Conservation (phyloP, 1,284 basidiomycete genomes). For the Bondarzewia mesenterica region DNA sequence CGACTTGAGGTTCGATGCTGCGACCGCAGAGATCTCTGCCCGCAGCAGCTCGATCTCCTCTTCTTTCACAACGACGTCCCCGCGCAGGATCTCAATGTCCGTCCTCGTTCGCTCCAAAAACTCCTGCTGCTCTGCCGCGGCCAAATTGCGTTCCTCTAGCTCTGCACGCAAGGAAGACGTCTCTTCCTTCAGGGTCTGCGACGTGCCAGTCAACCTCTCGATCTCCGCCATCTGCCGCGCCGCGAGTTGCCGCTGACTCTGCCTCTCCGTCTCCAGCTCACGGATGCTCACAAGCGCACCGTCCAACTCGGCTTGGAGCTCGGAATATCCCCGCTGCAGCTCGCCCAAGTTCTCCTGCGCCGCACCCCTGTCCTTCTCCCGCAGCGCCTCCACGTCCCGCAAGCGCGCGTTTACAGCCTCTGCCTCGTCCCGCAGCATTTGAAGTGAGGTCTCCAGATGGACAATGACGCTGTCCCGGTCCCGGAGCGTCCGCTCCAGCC, state of each 20-base stretch:
- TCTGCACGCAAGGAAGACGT: conserved; percentile 37
- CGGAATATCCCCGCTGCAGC: conserved; percentile 51
- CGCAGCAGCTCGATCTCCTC: conserved; percentile 56
- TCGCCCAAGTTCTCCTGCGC: conserved; percentile 43
- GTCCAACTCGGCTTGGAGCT: conserved; percentile 58
- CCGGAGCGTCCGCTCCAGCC: conserved; percentile 43
- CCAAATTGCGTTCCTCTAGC: conserved; percentile 38
- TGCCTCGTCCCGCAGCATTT: conserved; percentile 42
- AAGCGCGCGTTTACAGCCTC: conserved; percentile 36
- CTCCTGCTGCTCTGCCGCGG: conserved; percentile 51
- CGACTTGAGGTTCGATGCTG: conserved; percentile 25
- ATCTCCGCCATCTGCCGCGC: conserved; percentile 44
- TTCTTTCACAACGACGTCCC: conserved; percentile 49
- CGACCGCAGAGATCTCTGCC: conserved; percentile 19
- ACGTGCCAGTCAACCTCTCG: conserved; percentile 35
- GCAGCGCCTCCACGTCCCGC: conserved; percentile 30
- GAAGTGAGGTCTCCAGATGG: conserved; percentile 51
- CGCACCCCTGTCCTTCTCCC: conserved; percentile 42
- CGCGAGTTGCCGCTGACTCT: conserved; percentile 44
- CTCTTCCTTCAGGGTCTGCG: conserved; percentile 42
- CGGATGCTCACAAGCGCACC: conserved; percentile 39
- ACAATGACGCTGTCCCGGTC: conserved; percentile 50
- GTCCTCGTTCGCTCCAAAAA: conserved; percentile 54
- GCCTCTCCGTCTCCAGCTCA: conserved; percentile 51
- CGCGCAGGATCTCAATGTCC: conserved; percentile 59